phyloP scores from a whole-genome alignment of 1,284 basidiomycete genomes.

The Malassezia caprae region DNA sequence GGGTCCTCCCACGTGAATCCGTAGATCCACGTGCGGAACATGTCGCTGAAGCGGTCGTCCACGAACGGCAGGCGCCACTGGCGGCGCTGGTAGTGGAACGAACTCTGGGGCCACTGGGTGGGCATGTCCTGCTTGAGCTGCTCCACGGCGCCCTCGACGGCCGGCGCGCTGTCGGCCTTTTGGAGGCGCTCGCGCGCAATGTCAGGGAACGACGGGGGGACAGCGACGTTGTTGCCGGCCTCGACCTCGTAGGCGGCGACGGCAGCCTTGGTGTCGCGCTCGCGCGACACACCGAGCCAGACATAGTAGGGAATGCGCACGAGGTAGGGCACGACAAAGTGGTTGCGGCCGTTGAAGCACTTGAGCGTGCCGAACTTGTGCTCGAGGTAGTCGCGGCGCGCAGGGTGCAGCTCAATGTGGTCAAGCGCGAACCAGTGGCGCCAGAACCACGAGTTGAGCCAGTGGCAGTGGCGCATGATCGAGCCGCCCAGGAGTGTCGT shows the following conservation, averaged over 20 bases:
- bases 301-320: conserved; percentile 65
- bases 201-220: conserved; percentile 46
- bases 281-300: conserved; percentile 64
- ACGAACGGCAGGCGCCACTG: conserved; percentile 62
- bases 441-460: conserved; percentile 67
- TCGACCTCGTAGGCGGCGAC: conserved; percentile 63
- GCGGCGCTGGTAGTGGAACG: conserved; percentile 65
- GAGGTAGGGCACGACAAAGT: conserved; percentile 61
- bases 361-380: conserved; percentile 65
- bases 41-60: conserved; percentile 62
- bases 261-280: conserved; percentile 57
- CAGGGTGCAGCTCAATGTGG: conserved; percentile 63
- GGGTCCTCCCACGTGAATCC: conserved; percentile 73
- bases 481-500: conserved; percentile 57
- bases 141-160: conserved; percentile 6
- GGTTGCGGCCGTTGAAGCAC: conserved; percentile 63
- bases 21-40: conserved; percentile 67
- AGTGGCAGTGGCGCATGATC: conserved; percentile 60
- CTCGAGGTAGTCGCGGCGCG: conserved; percentile 61
- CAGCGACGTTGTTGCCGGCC: conserved; percentile 55
- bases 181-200: conserved; percentile 41
- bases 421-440: conserved; percentile 62
- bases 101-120: conserved; percentile 54
- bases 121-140: conserved; percentile 36
- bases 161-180: conserved; percentile 31